Evolutionary conservation across 768 basidiomycete species (phyloP).

Genomic region (Termitomyces sp.): DNA sequence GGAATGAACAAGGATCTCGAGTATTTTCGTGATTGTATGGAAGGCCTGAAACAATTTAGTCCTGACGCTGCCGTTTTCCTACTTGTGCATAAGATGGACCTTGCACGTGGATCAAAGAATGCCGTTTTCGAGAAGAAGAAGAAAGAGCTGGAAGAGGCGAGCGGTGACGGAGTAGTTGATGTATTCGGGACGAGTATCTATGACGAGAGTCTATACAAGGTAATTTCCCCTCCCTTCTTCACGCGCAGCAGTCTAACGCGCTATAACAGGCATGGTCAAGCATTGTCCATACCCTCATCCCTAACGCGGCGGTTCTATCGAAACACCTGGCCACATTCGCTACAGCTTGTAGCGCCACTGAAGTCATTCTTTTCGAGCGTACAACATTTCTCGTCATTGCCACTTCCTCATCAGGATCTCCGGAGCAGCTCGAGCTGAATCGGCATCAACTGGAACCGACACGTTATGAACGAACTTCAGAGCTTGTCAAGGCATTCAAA

Average conservation of each 20-base stretch:
- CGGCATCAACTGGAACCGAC: conserved; percentile 56
- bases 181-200: conserved; percentile 96
- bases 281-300: conserved; percentile 95
- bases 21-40: conserved; percentile 91
- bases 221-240: conserved; percentile 23
- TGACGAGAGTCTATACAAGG: conserved; percentile 96
- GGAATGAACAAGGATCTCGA: conserved; percentile 84
- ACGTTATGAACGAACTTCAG: conserved; percentile 84
- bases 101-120: conserved; percentile 64
- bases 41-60: conserved; percentile 74
- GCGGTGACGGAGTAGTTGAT: conserved; percentile 55
- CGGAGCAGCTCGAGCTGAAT: conserved; percentile 26
- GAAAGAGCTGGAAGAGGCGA: conserved; percentile 68
- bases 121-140: conserved; percentile 67
- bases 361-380: conserved; percentile 94
- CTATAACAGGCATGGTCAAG: conserved; percentile 87
- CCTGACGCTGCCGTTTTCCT: conserved; percentile 85
- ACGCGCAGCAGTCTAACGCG: conserved; percentile 1
- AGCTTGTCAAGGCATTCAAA: conserved; percentile 95
- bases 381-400: conserved; percentile 98
- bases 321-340: conserved; percentile 87
- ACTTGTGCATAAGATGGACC: conserved; percentile 97
- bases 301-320: conserved; percentile 87
- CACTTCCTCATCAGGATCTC: conserved; percentile 45
- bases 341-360: conserved; percentile 82